phyloP scores from a whole-genome alignment of 371 early-diverging fungal genomes.

The Caulochytrium protostelioides region DNA sequence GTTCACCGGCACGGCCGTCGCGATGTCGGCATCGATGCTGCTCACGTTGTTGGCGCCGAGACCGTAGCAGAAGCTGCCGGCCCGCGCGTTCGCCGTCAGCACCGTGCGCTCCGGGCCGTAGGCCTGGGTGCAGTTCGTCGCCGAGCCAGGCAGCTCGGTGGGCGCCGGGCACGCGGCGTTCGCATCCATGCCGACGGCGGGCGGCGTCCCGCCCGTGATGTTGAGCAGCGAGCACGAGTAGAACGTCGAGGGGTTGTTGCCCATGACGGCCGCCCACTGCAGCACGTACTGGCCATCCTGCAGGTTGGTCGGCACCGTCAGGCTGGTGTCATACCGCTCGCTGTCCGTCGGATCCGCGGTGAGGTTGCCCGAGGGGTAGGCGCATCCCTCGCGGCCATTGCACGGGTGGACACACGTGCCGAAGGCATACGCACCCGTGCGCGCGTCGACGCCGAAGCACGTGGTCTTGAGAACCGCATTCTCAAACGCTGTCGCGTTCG shows the following conservation, averaged over 20 bases:
- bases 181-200: no score
- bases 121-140: not conserved
- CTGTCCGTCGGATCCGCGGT: not conserved
- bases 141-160: not conserved
- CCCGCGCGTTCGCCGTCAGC: not conserved
- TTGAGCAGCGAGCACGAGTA: conserved; percentile 4
- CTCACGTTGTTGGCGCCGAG: not conserved
- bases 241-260: not conserved
- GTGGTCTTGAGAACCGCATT: conserved; percentile 3
- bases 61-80: conserved; percentile 3
- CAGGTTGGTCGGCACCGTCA: conserved; percentile 5
- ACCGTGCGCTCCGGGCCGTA: not conserved
- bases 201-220: conserved; percentile 1
- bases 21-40: conserved; percentile 1
- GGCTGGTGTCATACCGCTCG: conserved; percentile 3
- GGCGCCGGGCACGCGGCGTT: not conserved
- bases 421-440: conserved; percentile 1
- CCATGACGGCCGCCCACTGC: conserved; percentile 1
- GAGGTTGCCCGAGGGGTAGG: no score
- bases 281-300: conserved; percentile 3
- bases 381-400: conserved; percentile 2
- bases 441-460: conserved; percentile 3
- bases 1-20: conserved; percentile 1
- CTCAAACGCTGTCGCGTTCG: not conserved
- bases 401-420: conserved; percentile 5